phyloP scores from a whole-genome alignment of 257 asterid genomes.

The Fraxinus cuspidata region DNA sequence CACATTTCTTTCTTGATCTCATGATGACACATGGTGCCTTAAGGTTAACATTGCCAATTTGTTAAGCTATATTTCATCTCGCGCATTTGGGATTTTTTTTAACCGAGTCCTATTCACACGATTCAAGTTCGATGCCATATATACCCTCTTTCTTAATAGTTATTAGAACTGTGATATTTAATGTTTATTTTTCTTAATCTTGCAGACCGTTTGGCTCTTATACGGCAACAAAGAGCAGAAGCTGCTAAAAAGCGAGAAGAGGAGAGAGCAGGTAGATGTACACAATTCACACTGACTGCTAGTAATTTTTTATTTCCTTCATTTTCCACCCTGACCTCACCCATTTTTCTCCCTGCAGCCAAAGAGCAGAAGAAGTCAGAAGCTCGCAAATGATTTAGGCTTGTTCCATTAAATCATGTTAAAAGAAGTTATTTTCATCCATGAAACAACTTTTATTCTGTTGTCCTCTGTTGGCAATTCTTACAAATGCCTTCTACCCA shows the following conservation, averaged over 20 bases:
- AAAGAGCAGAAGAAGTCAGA: conserved; percentile 83
- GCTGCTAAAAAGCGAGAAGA: conserved; percentile 93
- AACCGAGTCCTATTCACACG: not conserved
- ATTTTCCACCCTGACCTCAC: not conserved
- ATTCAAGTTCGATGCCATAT: too few species aligned
- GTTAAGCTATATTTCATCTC: too few species aligned
- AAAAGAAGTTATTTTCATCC: conserved; percentile 17
- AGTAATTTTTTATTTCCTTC: not conserved
- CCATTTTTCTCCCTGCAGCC: conserved; percentile 46
- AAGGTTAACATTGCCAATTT: too few species aligned
- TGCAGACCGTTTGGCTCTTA: conserved; percentile 85
- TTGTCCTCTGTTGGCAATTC: conserved; percentile 14
- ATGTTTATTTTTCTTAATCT: conserved; percentile 3
- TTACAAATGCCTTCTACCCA: not conserved
- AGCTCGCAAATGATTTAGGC: conserved; percentile 63
- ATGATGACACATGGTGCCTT: too few species aligned
- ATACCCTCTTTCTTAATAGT: not conserved
- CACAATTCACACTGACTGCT: not conserved
- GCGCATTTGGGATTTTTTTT: not conserved
- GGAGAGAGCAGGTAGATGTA: conserved; percentile 76
- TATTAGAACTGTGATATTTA: not conserved
- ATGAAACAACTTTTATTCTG: conserved; percentile 22
- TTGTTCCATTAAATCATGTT: conserved; percentile 13
- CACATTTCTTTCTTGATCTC: too few species aligned
- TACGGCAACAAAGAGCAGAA: conserved; percentile 84